Evolutionary conservation across 2,329 filamentous ascomycete genomes (phyloP).

Genomic region (Aspergillus sp.): DNA sequence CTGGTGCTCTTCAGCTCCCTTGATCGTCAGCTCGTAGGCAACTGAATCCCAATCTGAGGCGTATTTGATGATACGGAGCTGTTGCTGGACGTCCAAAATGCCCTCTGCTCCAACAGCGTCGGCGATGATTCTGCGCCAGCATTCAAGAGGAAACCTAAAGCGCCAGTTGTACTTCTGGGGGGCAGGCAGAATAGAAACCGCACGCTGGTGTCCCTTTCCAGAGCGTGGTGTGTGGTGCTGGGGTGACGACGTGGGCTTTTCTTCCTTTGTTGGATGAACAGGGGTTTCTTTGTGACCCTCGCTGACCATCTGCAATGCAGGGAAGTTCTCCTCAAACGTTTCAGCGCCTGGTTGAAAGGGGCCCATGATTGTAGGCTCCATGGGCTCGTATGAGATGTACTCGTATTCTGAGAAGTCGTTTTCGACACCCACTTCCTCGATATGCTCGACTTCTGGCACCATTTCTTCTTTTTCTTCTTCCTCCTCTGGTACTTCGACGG

Average conservation of each 20-base stretch:
- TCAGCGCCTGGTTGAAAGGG: slow-evolving; percentile 12
- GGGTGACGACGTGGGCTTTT: not conserved
- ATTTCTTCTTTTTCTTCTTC: not conserved
- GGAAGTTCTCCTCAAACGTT: slow-evolving; percentile 17
- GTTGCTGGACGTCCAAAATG: slow-evolving; percentile 23
- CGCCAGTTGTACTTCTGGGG: slow-evolving; percentile 13
- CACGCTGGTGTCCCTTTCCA: not conserved
- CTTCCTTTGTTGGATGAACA: not conserved
- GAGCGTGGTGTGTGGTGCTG: not conserved
- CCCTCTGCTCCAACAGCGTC: slow-evolving; percentile 18
- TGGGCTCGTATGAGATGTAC: not conserved
- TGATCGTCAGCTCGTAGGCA: slow-evolving; percentile 22
- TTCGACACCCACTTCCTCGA: not conserved
- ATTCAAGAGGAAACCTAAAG: slow-evolving; percentile 21
- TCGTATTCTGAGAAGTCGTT: too few relatives aligned
- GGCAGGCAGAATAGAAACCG: not conserved
- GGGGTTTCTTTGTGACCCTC: not conserved
- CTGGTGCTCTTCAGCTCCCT: slow-evolving; percentile 23
- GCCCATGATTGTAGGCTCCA: not conserved
- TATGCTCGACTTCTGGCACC: not conserved
- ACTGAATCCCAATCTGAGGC: slow-evolving; percentile 27
- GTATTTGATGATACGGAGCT: slow-evolving; percentile 24
- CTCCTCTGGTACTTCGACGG: slow-evolving; percentile 2
- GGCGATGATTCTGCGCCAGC: slow-evolving; percentile 28
- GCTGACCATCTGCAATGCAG: slow-evolving; percentile 7